A percentile compares a stretch with the other conserved stretches of the same genome.
phyloP scores from a whole-genome alignment of 805 yeast species.

The Lipomyces kockii region DNA sequence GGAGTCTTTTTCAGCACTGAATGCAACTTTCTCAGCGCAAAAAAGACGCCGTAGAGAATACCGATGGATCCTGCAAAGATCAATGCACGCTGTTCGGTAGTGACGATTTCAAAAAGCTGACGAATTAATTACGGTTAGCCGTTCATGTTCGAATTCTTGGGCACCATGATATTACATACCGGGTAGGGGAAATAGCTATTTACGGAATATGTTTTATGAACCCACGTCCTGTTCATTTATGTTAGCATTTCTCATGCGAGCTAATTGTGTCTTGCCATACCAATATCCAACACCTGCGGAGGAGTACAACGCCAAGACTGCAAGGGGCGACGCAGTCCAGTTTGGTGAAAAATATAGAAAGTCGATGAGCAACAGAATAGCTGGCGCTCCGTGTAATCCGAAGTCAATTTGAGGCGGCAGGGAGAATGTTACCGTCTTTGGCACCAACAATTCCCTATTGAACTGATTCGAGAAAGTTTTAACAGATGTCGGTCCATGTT shows the following conservation, averaged over 20 bases:
- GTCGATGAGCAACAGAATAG: conserved; percentile 26
- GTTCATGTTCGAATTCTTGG: neutral
- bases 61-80: conserved; percentile 18
- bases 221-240: conserved; percentile 27
- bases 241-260: neutral
- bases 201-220: conserved; percentile 21
- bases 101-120: conserved; percentile 15
- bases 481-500: neutral
- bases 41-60: conserved; percentile 9
- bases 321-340: conserved; percentile 8
- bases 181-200: conserved; percentile 32
- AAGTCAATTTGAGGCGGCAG: conserved; percentile 27
- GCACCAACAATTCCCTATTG: conserved; percentile 20
- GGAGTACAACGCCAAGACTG: conserved; percentile 8
- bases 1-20: neutral
- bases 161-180: neutral
- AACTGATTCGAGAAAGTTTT: conserved; percentile 4
- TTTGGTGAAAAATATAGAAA: conserved; percentile 24
- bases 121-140: neutral
- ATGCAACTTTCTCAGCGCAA: conserved; percentile 16
- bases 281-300: conserved; percentile 27
- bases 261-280: conserved; percentile 7
- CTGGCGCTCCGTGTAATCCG: conserved; percentile 31
- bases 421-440: conserved; percentile 13
- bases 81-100: conserved; percentile 17